Base-by-base conservation (phyloP, 257 asterid genomes). In the Solanum stenotomum region DNA sequence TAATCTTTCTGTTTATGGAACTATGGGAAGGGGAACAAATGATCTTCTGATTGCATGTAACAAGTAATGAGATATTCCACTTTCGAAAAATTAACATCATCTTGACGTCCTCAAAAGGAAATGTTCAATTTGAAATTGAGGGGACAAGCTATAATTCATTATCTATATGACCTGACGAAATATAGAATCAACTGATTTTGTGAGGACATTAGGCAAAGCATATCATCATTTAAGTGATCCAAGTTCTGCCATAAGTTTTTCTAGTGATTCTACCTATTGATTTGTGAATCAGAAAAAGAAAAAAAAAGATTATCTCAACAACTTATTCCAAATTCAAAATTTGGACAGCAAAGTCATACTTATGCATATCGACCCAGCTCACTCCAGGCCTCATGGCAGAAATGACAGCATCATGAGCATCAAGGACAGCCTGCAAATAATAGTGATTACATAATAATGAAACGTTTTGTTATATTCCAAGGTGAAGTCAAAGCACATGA, bases 291-390 rank as follows among this genome's bases (percentile, higher is more conserved):
- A 78, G 35, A 25, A 78, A 42, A 27, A 18, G 59, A 15, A 33
- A 87, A 87, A 59, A 78, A 11, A 44, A 42, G 29, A 61, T 46
- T 35, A 31, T 37, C 15, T 8, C 37, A 78, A 33, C 82, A 90
- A 67, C 37, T 87, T 75, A 84, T 49, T 59, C 79, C 83, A 61
- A 33, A 42, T 59, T 40, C 61, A 88, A 85, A 71, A 84, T 87
- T 83, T 84, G 85, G 85, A 81, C 77, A 78, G 79, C 49, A 34
- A 88, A 61, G 78, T 89, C 94, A 92, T 96, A 96, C 99, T 83
- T 93, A 96, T 97, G 99, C 99, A 96, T 97, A 92, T 97, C 91
- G 49, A 96, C 98, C 99, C 98, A 97, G 91, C 91, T 89, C 76
- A 95, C 96, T 92, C 99, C 99, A 88, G 98, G 99, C 61, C 87